phyloP scores from a whole-genome alignment of 2,329 filamentous ascomycete genomes.

The Colletotrichum siamense region DNA sequence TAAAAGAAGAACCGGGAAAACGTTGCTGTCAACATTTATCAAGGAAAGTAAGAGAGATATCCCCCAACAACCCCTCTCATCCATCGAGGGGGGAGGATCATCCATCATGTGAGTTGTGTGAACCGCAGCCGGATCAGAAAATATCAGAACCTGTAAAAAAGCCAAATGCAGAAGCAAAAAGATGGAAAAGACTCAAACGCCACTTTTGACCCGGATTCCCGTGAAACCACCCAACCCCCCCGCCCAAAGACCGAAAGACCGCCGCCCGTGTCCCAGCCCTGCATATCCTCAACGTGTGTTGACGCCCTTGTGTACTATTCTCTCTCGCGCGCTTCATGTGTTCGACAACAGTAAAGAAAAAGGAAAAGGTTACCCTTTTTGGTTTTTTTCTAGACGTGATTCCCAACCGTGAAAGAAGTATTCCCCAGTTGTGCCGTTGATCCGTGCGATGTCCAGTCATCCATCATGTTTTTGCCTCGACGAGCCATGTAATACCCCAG shows the following conservation, averaged over 20 bases:
- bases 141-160: not conserved
- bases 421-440: constrained; percentile 13
- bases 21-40: not conserved
- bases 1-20: not conserved
- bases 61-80: not conserved
- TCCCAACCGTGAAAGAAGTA: not conserved
- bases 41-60: not conserved
- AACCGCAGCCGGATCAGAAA: not conserved
- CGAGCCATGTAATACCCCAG: not conserved
- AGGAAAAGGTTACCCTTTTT: not conserved
- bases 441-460: constrained; percentile 21
- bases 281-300: not conserved
- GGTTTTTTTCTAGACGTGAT: not conserved
- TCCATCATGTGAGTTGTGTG: not conserved
- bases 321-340: not conserved
- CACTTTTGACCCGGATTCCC: not conserved
- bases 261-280: not conserved
- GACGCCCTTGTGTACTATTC: not conserved
- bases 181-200: not conserved
- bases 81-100: not conserved
- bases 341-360: not conserved
- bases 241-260: not conserved
- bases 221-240: not conserved
- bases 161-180: not conserved
- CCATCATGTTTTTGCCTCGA: constrained; percentile 1